A percentile compares a stretch with the other conserved stretches of the same genome.
phyloP scores from a whole-genome alignment of 225 moss, liverwort and hornwort species.

The Polytrichum commune region DNA sequence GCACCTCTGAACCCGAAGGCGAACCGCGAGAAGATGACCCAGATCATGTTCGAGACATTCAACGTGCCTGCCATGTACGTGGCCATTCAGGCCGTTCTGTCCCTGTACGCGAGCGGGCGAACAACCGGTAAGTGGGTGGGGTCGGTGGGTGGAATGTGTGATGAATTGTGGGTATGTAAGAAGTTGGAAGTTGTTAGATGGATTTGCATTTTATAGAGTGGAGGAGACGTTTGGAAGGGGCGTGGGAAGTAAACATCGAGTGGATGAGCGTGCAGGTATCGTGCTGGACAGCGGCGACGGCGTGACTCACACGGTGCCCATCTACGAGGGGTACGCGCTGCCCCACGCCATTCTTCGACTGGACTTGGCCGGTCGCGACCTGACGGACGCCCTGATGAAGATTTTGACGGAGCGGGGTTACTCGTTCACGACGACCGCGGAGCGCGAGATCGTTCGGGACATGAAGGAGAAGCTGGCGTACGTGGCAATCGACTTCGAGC shows the following conservation, averaged over 20 bases:
- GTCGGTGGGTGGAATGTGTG: no score
- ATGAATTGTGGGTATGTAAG: no score
- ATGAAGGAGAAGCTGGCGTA: slow-evolving; percentile 96
- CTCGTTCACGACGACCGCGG: slow-evolving; percentile 94
- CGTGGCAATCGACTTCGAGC: slow-evolving; percentile 67
- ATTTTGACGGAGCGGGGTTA: slow-evolving; percentile 96
- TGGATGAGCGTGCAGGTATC: slow-evolving; percentile 28
- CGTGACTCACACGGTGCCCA: slow-evolving; percentile 69
- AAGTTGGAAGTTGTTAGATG: no score
- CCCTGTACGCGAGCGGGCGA: slow-evolving; percentile 69
- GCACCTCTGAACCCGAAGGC: slow-evolving; percentile 76
- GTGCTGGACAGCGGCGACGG: slow-evolving; percentile 73
- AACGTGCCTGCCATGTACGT: slow-evolving; percentile 76
- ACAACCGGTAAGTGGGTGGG: slow-evolving; percentile 41
- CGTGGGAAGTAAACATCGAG: no score
- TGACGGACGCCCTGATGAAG: slow-evolving; percentile 95
- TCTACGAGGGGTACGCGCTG: slow-evolving; percentile 84
- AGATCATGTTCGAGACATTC: slow-evolving; percentile 79
- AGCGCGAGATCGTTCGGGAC: slow-evolving; percentile 93
- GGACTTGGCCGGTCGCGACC: slow-evolving; percentile 94
- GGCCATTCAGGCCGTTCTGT: slow-evolving; percentile 57
- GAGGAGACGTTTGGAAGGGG: no score
- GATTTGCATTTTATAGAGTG: no score
- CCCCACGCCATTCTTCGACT: slow-evolving; percentile 94
- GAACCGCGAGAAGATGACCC: slow-evolving; percentile 79